phyloP scores from a whole-genome alignment of 495 filamentous ascomycete genomes.

The Penicillium pancosmium region DNA sequence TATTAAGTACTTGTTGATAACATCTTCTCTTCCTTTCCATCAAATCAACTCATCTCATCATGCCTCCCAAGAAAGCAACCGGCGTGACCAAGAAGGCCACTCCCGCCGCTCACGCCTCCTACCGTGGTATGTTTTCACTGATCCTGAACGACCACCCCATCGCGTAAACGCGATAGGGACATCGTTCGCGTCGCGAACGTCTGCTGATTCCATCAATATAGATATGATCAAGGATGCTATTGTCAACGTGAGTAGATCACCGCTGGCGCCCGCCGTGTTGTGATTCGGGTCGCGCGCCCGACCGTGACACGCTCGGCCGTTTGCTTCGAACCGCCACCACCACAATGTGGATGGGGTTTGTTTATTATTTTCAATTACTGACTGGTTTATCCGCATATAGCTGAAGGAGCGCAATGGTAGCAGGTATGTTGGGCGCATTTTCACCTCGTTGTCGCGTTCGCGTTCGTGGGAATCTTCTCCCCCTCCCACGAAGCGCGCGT shows the following conservation, averaged over 20 bases:
- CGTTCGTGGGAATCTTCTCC: neutral
- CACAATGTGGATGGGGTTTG: slow-evolving; percentile 19
- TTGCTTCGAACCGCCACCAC: slow-evolving; percentile 29
- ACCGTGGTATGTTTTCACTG: slow-evolving; percentile 60
- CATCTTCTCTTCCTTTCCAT: slow-evolving; percentile 14
- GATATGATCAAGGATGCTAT: slow-evolving; percentile 74
- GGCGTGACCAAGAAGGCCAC: slow-evolving; percentile 55
- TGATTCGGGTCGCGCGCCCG: slow-evolving; percentile 44
- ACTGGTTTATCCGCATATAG: slow-evolving; percentile 43
- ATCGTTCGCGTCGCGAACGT: slow-evolving; percentile 45
- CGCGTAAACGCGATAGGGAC: slow-evolving; percentile 38
- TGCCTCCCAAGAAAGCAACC: slow-evolving; percentile 59
- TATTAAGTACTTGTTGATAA: slow-evolving; percentile 13
- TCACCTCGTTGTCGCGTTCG: slow-evolving; percentile 14
- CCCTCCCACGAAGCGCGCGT: slow-evolving; percentile 1
- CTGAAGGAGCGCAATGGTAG: slow-evolving; percentile 68
- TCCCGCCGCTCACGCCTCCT: slow-evolving; percentile 54
- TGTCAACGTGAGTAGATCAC: slow-evolving; percentile 61
- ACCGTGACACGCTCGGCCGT: slow-evolving; percentile 46
- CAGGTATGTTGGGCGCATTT: slow-evolving; percentile 53
- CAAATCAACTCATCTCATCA: slow-evolving; percentile 30
- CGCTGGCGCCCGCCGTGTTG: slow-evolving; percentile 34
- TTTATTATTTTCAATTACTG: slow-evolving; percentile 31
- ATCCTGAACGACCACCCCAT: slow-evolving; percentile 45
- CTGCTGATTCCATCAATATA: slow-evolving; percentile 54